Base-by-base conservation (phyloP, 164 flowering plant genomes). In the Buxus sempervirens region DNA sequence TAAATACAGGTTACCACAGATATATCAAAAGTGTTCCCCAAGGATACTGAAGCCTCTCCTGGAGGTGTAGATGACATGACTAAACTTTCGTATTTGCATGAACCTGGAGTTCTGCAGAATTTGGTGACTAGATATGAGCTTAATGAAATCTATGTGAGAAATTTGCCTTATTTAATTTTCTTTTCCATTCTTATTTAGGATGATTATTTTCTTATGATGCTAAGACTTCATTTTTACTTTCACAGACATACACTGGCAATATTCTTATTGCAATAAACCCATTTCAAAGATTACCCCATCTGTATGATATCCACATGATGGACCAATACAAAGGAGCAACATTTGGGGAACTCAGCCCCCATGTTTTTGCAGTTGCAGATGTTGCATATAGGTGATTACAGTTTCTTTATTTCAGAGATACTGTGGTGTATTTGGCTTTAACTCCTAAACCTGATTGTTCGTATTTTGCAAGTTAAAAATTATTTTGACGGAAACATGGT, bases 31-130 rank as follows among this genome's bases (percentile, higher is more conserved):
- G 83, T 93, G 56, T 88, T 83, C 69, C 98, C 99, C 18, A 87
- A 93, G 73, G 99, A 96, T 72, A 90, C 93, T 45, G 99, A 96
- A 77, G 96, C 97, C 61, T 88, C 98, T 58, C 90, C 98, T 62
- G 99, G 90, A 65, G 99, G 99, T 64, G 98, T 93, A 27, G 99
- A 95, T 88, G 99, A 96, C 85, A 91, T 96, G 99, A 96, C 98
- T 73, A 93, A 93, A 77, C 93, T 93, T 68, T 91, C 99, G 21
- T 96, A 96, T 80, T 87, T 96, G 81, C 99, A 96, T 78, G 99
- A 96, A 73, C 99, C 99, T 54, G 99, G 99, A 62, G 99, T 96
- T 72, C 70, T 96, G 71, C 85, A 88, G 68, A 96, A 96, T 71
- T 81, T 96, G 86, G 89, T 96, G 24, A 62, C 85, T 20, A 77